phyloP scores from a whole-genome alignment of 23 red algal genomes.

The Cyanidium caldarium region DNA sequence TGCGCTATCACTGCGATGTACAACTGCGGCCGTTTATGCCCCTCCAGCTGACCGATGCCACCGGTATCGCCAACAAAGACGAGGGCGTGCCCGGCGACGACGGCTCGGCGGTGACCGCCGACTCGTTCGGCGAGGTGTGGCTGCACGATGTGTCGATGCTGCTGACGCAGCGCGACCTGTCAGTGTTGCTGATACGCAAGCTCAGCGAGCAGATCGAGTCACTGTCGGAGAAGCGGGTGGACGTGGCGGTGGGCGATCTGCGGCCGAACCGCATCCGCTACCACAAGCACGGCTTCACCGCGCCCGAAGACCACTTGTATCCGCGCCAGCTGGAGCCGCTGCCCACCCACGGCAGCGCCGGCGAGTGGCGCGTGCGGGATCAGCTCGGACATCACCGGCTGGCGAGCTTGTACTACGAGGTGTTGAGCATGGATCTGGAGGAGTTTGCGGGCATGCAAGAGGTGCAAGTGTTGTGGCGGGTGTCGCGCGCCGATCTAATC shows the following conservation, averaged over 20 bases:
- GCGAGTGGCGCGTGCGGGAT: background rate
- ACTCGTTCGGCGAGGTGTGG: background rate
- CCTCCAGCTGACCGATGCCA: background rate
- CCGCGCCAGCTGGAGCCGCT: background rate
- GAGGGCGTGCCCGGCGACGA: background rate
- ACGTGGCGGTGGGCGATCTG: constrained; percentile 23
- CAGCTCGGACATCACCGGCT: background rate
- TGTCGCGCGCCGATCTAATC: constrained; percentile 14
- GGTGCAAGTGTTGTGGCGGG: constrained; percentile 58
- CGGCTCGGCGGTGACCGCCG: background rate
- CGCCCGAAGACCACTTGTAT: background rate
- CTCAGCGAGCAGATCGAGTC: background rate
- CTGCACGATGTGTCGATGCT: background rate
- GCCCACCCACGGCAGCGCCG: background rate
- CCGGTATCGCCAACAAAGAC: background rate
- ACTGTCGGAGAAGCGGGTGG: background rate
- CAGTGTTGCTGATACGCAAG: background rate
- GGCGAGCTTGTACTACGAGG: constrained; percentile 65
- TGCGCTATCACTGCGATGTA: constrained; percentile 8
- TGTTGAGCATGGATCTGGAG: constrained; percentile 39
- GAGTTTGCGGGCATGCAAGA: constrained; percentile 68
- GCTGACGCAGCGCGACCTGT: background rate
- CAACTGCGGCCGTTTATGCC: background rate
- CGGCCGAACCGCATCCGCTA: background rate
- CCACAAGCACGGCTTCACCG: constrained; percentile 19